These are phyloP conservation scores for Pterulicium gracile DNA, from an alignment of 1,284 basidiomycete genomes.

Conservation along the genomic window DNA sequence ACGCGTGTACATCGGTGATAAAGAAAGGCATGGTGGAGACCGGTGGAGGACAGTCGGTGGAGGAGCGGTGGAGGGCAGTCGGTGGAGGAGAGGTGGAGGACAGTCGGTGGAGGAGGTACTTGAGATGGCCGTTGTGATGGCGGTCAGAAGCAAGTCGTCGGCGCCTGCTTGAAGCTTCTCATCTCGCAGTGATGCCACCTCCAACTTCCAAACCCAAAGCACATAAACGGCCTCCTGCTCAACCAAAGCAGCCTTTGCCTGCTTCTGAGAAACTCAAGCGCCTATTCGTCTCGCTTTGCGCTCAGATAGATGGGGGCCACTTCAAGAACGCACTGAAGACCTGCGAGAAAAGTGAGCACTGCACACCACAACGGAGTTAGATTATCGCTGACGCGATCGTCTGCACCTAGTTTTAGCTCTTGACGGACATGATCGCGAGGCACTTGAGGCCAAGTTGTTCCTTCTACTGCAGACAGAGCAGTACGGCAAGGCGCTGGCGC, in stretches of 20 bases:
- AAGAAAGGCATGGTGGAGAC: neutral
- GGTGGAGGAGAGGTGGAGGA: no score
- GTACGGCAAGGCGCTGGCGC: constrained; percentile 45
- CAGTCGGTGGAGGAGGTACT: neutral
- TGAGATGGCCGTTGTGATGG: no score
- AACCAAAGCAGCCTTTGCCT: constrained; percentile 38
- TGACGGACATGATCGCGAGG: constrained; percentile 58
- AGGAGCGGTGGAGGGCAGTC: neutral
- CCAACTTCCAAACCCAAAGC: neutral
- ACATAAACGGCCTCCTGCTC: neutral
- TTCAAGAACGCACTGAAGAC: constrained; percentile 77
- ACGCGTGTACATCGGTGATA: no score
- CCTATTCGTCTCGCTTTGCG: constrained; percentile 68
- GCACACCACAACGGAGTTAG: constrained; percentile 9
- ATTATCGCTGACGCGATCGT: neutral
- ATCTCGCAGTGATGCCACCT: neutral
- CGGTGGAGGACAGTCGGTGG: neutral
- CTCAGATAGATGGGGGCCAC: constrained; percentile 78
- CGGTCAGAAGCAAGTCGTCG: no score
- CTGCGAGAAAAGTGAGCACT: constrained; percentile 70
- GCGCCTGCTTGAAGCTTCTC: no score
- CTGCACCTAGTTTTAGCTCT: constrained; percentile 51
- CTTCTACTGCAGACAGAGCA: constrained; percentile 78
- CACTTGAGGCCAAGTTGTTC: constrained; percentile 72
- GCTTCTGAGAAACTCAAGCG: constrained; percentile 53